Conservation (phyloP, 768 basidiomycete species). For the Tremella mesenterica region DNA sequence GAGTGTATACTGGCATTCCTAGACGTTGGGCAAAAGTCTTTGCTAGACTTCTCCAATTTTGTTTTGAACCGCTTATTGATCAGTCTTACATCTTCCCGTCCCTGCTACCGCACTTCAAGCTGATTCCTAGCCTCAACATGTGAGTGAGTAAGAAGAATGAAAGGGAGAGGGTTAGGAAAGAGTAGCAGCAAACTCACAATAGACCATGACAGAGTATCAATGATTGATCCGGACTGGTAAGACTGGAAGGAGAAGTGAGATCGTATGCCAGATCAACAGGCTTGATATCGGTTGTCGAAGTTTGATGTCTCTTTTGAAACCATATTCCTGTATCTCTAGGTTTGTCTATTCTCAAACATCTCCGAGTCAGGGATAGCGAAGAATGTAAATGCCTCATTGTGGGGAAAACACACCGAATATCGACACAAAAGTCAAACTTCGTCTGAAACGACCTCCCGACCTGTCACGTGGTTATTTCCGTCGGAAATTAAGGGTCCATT, state of each 20-base stretch:
- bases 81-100: too few relatives aligned
- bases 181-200: constrained; percentile 24
- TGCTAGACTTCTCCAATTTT: constrained; percentile 77
- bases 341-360: too few relatives aligned
- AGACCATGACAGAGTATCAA: constrained; percentile 43
- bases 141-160: too few relatives aligned
- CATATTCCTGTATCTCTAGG: background rate
- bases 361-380: too few relatives aligned
- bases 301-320: background rate
- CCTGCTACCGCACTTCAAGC: too few relatives aligned
- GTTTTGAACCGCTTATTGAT: constrained; percentile 72
- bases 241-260: constrained; percentile 16
- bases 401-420: too few relatives aligned
- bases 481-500: too few relatives aligned
- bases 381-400: too few relatives aligned
- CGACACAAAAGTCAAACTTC: too few relatives aligned
- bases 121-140: too few relatives aligned
- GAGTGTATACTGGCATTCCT: constrained; percentile 60
- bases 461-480: too few relatives aligned
- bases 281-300: constrained; percentile 1
- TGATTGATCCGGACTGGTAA: constrained; percentile 20
- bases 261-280: constrained; percentile 36
- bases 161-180: background rate
- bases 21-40: constrained; percentile 64
- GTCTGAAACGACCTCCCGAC: too few relatives aligned